Conservation (phyloP, 129 eudicot genomes). For the Ambrosia artemisiifolia region DNA sequence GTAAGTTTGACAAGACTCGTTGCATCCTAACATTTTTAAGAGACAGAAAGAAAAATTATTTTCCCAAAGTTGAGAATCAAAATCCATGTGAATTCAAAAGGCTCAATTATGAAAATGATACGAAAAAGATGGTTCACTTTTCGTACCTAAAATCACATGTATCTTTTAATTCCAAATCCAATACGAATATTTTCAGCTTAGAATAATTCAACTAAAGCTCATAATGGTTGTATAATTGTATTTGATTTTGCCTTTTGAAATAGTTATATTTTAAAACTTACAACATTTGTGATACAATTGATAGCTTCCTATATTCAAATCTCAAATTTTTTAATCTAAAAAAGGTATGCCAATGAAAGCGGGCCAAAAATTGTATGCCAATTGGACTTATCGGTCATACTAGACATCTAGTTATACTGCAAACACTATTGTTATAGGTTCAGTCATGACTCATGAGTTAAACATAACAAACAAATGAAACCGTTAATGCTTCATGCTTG, state of each 20-base stretch:
- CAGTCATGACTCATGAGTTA: too few relatives aligned
- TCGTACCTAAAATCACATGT: slow-evolving; percentile 23
- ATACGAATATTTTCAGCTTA: background rate
- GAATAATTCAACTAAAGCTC: background rate
- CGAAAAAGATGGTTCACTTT: slow-evolving; percentile 21
- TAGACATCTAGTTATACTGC: too few relatives aligned
- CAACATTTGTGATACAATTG: too few relatives aligned
- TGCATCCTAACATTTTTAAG: background rate
- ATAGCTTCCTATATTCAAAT: too few relatives aligned
- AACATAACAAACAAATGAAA: too few relatives aligned
- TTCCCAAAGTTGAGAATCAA: background rate
- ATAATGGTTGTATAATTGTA: background rate
- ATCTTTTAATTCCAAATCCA: background rate
- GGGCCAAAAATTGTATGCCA: too few relatives aligned
- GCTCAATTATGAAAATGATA: background rate
- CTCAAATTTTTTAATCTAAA: too few relatives aligned
- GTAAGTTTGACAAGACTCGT: too few relatives aligned
- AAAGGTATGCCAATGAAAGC: too few relatives aligned
- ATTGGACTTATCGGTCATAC: too few relatives aligned
- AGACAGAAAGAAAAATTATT: background rate
- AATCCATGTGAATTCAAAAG: slow-evolving; percentile 16
- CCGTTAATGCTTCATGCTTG: too few relatives aligned
- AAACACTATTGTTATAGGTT: too few relatives aligned
- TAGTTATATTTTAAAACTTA: background rate
- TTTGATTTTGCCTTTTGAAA: background rate